Base-by-base conservation (phyloP, 1,284 basidiomycete species). In the Cystobasidium sp. region DNA sequence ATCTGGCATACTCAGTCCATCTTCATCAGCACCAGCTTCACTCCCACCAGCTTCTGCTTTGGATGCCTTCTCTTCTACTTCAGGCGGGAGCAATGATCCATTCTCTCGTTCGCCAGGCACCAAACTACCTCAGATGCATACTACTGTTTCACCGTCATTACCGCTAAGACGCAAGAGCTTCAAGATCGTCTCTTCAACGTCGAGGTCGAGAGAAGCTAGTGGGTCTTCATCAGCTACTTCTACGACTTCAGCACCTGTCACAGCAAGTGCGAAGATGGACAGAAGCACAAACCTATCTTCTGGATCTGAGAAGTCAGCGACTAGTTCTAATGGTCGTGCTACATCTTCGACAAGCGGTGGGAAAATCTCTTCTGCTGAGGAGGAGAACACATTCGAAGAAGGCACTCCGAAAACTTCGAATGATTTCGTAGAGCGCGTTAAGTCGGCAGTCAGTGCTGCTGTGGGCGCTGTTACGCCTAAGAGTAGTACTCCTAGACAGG, bases 111-210 rank as follows among this genome's bases (percentile, higher is more conserved):
- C 44, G 18, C 47, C 64, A 46, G 51, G 47, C 49, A 10, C 66
- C 39, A 51, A 20, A n/a, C 18, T 75, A 7, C 74, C 74, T 44
- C 74, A 75, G 52, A 75, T 75, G 22, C 63, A 47, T 39, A 61
- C 74, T 20, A 70, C 68, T 10, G 52, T 75, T 2, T 75, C 74
- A 39, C 74, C 74, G 5, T 70, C 74, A 14, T 63, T 75, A 52
- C 74, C 74, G 1, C 51, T 75, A 7, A 43, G 74, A n/a, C 43
- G 74, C 5, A 75, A 75, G 58, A 69, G 66, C 58, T 75, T 75
- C 61, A 75, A 69, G 68, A 75, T 75, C 10, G 74, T 75, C 10
- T 62, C 67, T 63, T 43, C 43, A 7, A 49, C 56, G 1, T 55
- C 61, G n/a, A 49, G 52, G 22, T 39, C 52, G 3, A 10, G 61